These are phyloP conservation scores for Rhodotorula sp. DNA, from an alignment of 1,284 basidiomycete genomes.

Conservation along the genomic window DNA sequence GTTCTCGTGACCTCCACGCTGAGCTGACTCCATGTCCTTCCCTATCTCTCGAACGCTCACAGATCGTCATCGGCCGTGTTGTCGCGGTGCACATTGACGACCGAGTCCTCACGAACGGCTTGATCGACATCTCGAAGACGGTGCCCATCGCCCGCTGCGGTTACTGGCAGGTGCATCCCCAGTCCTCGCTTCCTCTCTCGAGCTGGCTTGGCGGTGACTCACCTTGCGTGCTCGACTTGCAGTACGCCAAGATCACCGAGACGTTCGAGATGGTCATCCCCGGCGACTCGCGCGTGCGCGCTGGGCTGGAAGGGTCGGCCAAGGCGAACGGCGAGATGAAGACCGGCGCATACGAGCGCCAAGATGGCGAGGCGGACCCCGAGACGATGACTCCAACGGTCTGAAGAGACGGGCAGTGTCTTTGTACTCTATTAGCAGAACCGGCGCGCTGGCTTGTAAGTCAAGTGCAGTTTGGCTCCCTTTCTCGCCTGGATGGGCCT, in stretches of 20 bases:
- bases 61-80: conserved; percentile 5
- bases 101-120: not conserved
- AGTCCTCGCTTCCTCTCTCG: not conserved
- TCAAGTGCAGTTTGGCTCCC: no score
- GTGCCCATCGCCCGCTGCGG: not conserved
- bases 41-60: not conserved
- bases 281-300: conserved; percentile 1
- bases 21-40: not conserved
- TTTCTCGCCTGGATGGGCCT: no score
- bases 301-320: conserved; percentile 8
- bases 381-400: not conserved
- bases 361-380: not conserved
- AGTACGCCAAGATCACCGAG: not conserved
- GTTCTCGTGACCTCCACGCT: not conserved
- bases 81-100: conserved; percentile 2
- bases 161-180: not conserved
- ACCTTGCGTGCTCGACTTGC: not conserved
- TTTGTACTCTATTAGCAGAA: no score
- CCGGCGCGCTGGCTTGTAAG: no score
- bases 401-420: not conserved
- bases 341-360: not conserved
- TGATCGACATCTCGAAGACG: not conserved
- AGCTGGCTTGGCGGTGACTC: not conserved
- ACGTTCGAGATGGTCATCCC: conserved; percentile 8
- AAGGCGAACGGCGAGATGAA: not conserved